Evolutionary conservation across 768 basidiomycete species (phyloP).

Genomic region (Phaeolepiota aurea): DNA sequence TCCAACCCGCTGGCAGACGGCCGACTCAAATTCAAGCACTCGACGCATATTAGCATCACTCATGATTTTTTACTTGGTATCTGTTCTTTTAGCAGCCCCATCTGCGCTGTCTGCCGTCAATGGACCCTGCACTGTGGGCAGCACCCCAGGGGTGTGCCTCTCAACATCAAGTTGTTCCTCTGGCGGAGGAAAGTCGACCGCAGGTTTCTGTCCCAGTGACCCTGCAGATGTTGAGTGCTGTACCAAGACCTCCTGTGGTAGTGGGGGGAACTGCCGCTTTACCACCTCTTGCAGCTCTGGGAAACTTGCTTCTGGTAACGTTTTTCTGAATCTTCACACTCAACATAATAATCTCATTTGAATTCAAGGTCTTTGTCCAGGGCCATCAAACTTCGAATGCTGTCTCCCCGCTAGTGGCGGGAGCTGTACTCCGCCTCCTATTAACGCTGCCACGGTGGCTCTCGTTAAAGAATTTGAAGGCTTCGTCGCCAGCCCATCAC

Average conservation of each 20-base stretch:
- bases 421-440: slow-evolving; percentile 1
- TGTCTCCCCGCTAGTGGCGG: slow-evolving; percentile 8
- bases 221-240: slow-evolving; percentile 17
- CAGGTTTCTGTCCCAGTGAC: slow-evolving; percentile 20
- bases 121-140: slow-evolving; percentile 13
- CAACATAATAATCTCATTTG: neutral
- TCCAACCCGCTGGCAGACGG: no score
- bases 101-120: slow-evolving; percentile 13
- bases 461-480: slow-evolving; percentile 12
- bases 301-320: slow-evolving; percentile 13
- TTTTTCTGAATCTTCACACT: neutral
- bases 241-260: slow-evolving; percentile 16
- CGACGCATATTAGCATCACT: no score
- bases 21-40: no score
- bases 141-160: slow-evolving; percentile 18
- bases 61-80: slow-evolving; percentile 2
- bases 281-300: slow-evolving; percentile 14
- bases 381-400: slow-evolving; percentile 17
- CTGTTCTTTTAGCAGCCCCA: slow-evolving; percentile 3
- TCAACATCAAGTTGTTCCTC: slow-evolving; percentile 14
- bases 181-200: slow-evolving; percentile 12
- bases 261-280: slow-evolving; percentile 17
- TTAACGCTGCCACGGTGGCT: slow-evolving; percentile 9
- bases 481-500: slow-evolving; percentile 11
- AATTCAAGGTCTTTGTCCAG: slow-evolving; percentile 20